phyloP scores from a whole-genome alignment of 2,329 filamentous ascomycete species.

The Aspergillus aculeatus region DNA sequence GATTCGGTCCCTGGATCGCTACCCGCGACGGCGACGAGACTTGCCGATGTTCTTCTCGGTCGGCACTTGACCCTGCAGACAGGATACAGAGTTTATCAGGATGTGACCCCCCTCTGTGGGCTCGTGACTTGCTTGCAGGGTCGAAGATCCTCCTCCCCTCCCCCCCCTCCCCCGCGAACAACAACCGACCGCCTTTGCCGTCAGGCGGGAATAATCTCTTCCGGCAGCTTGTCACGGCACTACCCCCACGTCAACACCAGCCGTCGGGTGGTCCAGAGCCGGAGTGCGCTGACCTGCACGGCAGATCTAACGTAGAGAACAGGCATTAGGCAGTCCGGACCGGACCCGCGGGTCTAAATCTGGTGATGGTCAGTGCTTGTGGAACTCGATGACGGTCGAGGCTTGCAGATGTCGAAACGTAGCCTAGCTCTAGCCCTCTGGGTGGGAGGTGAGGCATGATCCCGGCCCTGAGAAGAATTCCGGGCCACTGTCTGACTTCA shows the following conservation, averaged over 20 bases:
- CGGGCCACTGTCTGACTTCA: background rate
- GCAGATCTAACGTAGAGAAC: constrained; percentile 8
- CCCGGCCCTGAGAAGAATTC: background rate
- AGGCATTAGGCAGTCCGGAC: background rate
- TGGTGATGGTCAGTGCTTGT: constrained; percentile 18
- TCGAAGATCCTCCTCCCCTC: background rate
- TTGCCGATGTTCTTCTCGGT: background rate
- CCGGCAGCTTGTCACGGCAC: constrained; percentile 3
- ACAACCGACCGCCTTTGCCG: constrained; percentile 1
- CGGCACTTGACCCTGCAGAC: background rate
- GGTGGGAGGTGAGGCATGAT: no score
- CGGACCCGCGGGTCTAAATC: constrained; percentile 1
- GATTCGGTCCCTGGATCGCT: background rate
- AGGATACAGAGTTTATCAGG: constrained; percentile 5
- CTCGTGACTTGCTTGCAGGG: no score
- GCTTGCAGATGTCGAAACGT: background rate
- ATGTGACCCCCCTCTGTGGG: background rate
- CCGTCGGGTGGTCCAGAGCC: constrained; percentile 3
- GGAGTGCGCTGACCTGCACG: constrained; percentile 8
- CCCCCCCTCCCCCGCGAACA: background rate
- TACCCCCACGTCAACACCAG: background rate
- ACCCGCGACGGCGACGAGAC: background rate
- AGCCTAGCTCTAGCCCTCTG: background rate
- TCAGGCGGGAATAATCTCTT: constrained; percentile 3
- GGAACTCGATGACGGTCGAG: constrained; percentile 9